Evolutionary conservation across 257 asterid genomes (phyloP).

Genomic region (Paulownia fortunei): DNA sequence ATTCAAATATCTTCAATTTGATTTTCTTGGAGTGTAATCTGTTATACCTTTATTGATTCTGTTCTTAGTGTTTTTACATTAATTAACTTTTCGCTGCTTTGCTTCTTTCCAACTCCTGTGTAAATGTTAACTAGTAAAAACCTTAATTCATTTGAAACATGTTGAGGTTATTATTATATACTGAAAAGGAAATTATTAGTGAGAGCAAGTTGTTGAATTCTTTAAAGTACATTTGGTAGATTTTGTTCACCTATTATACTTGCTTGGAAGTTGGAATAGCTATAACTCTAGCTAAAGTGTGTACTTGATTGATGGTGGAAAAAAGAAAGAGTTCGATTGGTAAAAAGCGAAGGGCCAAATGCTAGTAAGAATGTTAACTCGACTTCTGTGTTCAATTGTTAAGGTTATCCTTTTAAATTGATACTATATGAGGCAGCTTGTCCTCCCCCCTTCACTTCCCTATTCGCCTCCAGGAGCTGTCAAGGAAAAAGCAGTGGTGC

Average conservation of each 20-base stretch:
- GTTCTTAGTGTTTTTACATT: conserved; percentile 2
- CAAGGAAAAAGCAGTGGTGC: not conserved
- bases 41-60: not conserved
- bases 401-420: not conserved
- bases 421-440: conserved; percentile 3
- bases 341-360: not conserved
- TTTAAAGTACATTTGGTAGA: not conserved
- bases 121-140: not conserved
- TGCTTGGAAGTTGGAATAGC: conserved; percentile 12
- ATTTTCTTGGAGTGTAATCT: not conserved
- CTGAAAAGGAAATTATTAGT: conserved; percentile 14
- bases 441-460: not conserved
- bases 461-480: not conserved
- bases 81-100: not conserved
- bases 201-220: not conserved
- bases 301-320: not conserved
- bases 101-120: not conserved
- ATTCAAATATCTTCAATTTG: conserved; percentile 7
- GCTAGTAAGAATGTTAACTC: not conserved
- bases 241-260: conserved; percentile 9
- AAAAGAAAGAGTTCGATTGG: not conserved
- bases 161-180: conserved; percentile 1
- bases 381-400: not conserved
- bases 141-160: conserved; percentile 13
- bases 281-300: not conserved